These are phyloP conservation scores for Corymbia calophylla DNA, from an alignment of 441 rosid species.

Conservation along the genomic window DNA sequence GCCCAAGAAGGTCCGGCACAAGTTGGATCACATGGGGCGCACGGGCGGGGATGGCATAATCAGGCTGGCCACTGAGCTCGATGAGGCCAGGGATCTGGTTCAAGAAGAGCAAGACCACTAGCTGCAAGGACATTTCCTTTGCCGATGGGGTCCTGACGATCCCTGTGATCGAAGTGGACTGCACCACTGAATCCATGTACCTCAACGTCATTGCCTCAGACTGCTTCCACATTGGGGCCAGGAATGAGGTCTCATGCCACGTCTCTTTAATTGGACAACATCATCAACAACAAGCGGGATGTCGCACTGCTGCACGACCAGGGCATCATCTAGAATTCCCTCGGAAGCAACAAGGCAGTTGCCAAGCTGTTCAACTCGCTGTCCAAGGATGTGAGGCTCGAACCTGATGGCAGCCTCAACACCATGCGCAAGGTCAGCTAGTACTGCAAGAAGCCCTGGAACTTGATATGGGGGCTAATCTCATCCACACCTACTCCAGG, in stretches of 20 bases:
- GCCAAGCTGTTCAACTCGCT: background rate
- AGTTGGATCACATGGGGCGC: background rate
- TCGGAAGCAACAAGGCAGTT: too few relatives aligned
- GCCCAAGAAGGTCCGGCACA: background rate
- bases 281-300: background rate
- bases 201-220: conserved; percentile 41
- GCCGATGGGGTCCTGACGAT: conserved; percentile 19
- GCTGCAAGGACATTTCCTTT: conserved; percentile 38
- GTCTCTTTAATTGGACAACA: background rate
- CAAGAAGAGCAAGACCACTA: conserved; percentile 15
- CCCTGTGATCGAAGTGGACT: conserved; percentile 25
- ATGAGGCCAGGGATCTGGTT: conserved; percentile 32
- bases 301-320: background rate
- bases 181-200: conserved; percentile 23
- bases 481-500: conserved; percentile 19
- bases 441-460: background rate
- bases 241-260: background rate
- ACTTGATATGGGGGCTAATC: background rate
- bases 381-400: background rate
- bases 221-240: background rate
- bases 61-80: conserved; percentile 26
- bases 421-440: background rate
- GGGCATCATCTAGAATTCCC: background rate
- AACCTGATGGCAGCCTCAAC: background rate
- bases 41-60: conserved; percentile 5